Conservation (phyloP, 768 basidiomycete species). For the Terana coerulea region DNA sequence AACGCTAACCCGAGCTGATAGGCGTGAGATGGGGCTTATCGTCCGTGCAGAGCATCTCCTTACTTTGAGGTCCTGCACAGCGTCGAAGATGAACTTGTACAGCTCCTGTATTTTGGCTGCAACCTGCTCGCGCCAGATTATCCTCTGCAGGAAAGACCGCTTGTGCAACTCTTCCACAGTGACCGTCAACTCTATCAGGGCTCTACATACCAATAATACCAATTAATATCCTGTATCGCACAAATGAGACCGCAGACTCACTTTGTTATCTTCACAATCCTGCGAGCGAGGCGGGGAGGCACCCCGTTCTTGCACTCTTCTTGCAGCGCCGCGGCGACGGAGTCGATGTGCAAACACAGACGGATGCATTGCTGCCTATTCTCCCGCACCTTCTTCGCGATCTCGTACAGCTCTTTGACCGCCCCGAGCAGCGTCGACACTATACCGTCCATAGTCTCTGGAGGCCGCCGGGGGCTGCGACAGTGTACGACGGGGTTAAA, state of each 20-base stretch:
- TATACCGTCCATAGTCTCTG: too few species aligned
- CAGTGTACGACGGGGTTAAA: too few species aligned
- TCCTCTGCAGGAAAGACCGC: conserved; percentile 3
- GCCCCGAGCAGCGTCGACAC: background rate
- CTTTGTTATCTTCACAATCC: conserved; percentile 1
- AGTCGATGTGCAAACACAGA: background rate
- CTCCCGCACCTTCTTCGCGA: conserved; percentile 1
- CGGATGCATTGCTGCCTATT: conserved; percentile 6
- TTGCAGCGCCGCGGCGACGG: background rate
- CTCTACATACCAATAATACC: background rate
- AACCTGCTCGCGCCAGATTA: background rate
- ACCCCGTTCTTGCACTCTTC: background rate
- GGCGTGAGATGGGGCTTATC: background rate
- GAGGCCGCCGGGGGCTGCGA: too few species aligned
- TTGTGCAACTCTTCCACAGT: background rate
- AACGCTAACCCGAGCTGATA: background rate
- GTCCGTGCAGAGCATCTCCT: background rate
- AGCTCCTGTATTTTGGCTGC: background rate
- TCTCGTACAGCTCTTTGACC: background rate
- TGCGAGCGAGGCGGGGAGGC: background rate
- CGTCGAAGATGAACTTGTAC: background rate
- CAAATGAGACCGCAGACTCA: background rate
- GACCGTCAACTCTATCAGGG: background rate
- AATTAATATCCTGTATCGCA: background rate
- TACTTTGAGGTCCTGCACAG: conserved; percentile 6